A percentile compares a stretch with the other conserved stretches of the same genome.
Evolutionary conservation across 805 yeast genomes (phyloP).

Genomic region (Sugiyamaella lignohabitans): DNA sequence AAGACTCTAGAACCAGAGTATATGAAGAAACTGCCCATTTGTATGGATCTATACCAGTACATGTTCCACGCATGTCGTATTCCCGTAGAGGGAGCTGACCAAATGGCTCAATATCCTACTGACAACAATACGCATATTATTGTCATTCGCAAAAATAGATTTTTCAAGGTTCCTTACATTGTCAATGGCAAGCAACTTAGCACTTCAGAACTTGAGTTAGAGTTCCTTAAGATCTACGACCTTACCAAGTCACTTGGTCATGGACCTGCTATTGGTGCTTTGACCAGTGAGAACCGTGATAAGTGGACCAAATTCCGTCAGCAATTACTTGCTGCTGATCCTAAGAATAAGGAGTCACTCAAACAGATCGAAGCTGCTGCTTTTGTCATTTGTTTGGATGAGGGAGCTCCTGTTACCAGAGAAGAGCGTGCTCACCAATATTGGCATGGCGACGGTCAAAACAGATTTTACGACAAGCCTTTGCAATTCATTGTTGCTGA

Average conservation of each 20-base stretch:
- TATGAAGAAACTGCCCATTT: constrained; percentile 72
- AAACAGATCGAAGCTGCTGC: constrained; percentile 69
- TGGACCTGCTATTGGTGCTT: constrained; percentile 61
- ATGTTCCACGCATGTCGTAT: constrained; percentile 88
- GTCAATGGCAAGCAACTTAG: constrained; percentile 33
- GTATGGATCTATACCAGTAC: constrained; percentile 87
- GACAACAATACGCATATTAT: constrained; percentile 58
- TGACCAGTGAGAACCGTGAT: constrained; percentile 83
- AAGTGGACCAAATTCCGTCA: constrained; percentile 60
- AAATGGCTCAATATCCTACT: constrained; percentile 28
- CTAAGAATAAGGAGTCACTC: constrained; percentile 55
- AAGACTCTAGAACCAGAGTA: constrained; percentile 76
- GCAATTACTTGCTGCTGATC: constrained; percentile 48
- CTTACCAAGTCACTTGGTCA: constrained; percentile 36
- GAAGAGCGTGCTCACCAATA: constrained; percentile 77
- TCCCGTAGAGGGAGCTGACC: constrained; percentile 43
- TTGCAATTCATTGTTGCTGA: constrained; percentile 73
- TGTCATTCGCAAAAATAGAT: constrained; percentile 69
- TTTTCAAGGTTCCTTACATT: constrained; percentile 56
- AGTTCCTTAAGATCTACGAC: constrained; percentile 50
- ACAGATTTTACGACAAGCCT: constrained; percentile 90
- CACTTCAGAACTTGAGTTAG: constrained; percentile 40
- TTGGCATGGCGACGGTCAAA: constrained; percentile 95
- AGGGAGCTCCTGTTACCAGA: constrained; percentile 60
- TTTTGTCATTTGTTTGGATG: constrained; percentile 76